Evolutionary conservation across 2,329 filamentous ascomycete species (phyloP).

Genomic region (Zymoseptoria crescenta): DNA sequence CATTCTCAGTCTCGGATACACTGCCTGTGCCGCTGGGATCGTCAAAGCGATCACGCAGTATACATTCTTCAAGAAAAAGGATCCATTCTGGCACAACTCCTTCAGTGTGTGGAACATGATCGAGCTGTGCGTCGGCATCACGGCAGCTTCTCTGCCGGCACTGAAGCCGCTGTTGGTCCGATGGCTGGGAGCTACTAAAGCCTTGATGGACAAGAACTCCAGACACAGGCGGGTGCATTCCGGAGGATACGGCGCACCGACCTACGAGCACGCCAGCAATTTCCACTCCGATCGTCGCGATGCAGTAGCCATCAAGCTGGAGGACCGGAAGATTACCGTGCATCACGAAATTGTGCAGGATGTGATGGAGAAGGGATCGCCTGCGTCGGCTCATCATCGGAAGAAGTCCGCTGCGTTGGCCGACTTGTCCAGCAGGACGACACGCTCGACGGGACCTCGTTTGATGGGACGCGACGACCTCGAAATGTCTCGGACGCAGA

Average conservation of each 20-base stretch:
- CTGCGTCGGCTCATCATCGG: background rate
- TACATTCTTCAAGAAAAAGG: constrained; percentile 28
- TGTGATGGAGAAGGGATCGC: background rate
- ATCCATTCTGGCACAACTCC: constrained; percentile 32
- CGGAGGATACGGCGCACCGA: background rate
- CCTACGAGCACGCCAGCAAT: background rate
- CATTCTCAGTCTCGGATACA: constrained; percentile 34
- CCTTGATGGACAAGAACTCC: background rate
- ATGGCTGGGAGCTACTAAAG: constrained; percentile 12
- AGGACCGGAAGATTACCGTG: background rate
- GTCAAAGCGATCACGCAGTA: constrained; percentile 36
- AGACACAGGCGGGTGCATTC: background rate
- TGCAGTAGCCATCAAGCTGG: background rate
- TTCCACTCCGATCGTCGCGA: background rate
- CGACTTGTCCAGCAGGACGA: background rate
- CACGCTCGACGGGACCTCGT: background rate
- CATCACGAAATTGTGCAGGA: background rate
- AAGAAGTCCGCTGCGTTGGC: background rate
- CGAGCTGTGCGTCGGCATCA: constrained; percentile 39
- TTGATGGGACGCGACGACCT: constrained; percentile 8
- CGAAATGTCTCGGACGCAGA: constrained; percentile 5
- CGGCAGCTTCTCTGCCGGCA: constrained; percentile 38
- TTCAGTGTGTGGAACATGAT: constrained; percentile 42
- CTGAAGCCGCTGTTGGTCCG: constrained; percentile 24
- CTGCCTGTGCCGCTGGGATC: constrained; percentile 38